These are phyloP conservation scores for Kalaharituber pfeilii DNA, from an alignment of 2,329 filamentous ascomycete genomes.

Conservation along the genomic window DNA sequence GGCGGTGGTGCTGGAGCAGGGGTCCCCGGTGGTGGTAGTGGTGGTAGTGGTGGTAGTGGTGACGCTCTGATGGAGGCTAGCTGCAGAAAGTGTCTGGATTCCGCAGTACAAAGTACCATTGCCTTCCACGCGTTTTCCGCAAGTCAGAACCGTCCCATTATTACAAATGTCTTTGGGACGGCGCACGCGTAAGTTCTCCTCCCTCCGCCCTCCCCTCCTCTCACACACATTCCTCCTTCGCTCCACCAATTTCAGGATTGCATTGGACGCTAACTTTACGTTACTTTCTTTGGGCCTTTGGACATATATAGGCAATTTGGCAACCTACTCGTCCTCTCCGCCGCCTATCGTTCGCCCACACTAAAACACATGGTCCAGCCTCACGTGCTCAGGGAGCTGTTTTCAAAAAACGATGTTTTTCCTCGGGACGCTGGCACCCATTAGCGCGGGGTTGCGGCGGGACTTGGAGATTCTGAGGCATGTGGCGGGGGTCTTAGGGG, in stretches of 20 bases:
- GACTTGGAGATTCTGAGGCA: slow-evolving; percentile 58
- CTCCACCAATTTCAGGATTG: background rate
- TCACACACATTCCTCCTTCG: slow-evolving; percentile 3
- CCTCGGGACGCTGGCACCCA: slow-evolving; percentile 49
- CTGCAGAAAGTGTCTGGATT: slow-evolving; percentile 41
- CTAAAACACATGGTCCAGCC: slow-evolving; percentile 39
- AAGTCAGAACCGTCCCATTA: slow-evolving; percentile 47
- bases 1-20: slow-evolving; percentile 17
- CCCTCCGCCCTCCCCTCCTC: slow-evolving; percentile 1
- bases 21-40: slow-evolving; percentile 14
- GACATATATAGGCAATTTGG: slow-evolving; percentile 62
- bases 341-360: slow-evolving; percentile 51
- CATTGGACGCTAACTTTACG: background rate
- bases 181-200: slow-evolving; percentile 66
- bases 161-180: slow-evolving; percentile 94
- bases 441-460: slow-evolving; percentile 54
- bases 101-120: slow-evolving; percentile 67
- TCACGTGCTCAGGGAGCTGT: background rate
- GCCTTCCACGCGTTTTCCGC: slow-evolving; percentile 57
- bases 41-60: slow-evolving; percentile 15
- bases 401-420: slow-evolving; percentile 52
- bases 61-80: slow-evolving; percentile 15
- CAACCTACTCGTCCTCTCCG: slow-evolving; percentile 78
- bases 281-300: background rate
- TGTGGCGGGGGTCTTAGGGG: no score